Conservation (phyloP, 1,284 basidiomycete species). For the Cutaneotrichosporon spelunceum region DNA sequence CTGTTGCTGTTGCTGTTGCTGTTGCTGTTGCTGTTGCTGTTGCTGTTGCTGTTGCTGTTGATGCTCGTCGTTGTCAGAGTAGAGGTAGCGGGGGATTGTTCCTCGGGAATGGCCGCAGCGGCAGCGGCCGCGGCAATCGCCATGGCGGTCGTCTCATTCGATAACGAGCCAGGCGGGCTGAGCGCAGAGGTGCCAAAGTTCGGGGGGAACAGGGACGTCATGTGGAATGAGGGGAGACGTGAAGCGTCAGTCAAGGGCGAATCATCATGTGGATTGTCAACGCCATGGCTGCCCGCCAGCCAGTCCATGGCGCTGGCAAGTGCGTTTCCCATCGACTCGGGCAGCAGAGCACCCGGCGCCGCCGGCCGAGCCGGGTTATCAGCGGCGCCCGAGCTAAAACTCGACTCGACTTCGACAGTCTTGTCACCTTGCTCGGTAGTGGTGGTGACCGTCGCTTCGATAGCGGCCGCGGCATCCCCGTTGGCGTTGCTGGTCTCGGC, state of each 20-base stretch:
- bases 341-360: slow-evolving; percentile 30
- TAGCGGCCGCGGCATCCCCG: slow-evolving; percentile 18
- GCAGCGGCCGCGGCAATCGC: slow-evolving; percentile 18
- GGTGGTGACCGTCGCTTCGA: slow-evolving; percentile 7
- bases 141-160: slow-evolving; percentile 24
- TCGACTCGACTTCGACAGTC: slow-evolving; percentile 15
- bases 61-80: slow-evolving; percentile 7
- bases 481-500: slow-evolving; percentile 2
- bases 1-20: background rate
- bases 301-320: slow-evolving; percentile 39
- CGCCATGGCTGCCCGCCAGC: slow-evolving; percentile 21
- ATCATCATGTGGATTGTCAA: slow-evolving; percentile 6
- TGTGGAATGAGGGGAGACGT: slow-evolving; percentile 34
- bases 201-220: slow-evolving; percentile 39
- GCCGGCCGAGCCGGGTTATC: slow-evolving; percentile 32
- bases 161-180: slow-evolving; percentile 9
- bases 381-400: slow-evolving; percentile 30
- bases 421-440: slow-evolving; percentile 11
- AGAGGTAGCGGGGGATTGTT: background rate
- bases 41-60: slow-evolving; percentile 1
- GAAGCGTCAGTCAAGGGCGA: slow-evolving; percentile 15
- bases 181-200: slow-evolving; percentile 25
- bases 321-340: slow-evolving; percentile 40
- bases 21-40: slow-evolving; percentile 1
- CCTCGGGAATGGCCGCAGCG: slow-evolving; percentile 10